Conservation (phyloP, 305 asterid species). For the Fraxinus paxiana region DNA sequence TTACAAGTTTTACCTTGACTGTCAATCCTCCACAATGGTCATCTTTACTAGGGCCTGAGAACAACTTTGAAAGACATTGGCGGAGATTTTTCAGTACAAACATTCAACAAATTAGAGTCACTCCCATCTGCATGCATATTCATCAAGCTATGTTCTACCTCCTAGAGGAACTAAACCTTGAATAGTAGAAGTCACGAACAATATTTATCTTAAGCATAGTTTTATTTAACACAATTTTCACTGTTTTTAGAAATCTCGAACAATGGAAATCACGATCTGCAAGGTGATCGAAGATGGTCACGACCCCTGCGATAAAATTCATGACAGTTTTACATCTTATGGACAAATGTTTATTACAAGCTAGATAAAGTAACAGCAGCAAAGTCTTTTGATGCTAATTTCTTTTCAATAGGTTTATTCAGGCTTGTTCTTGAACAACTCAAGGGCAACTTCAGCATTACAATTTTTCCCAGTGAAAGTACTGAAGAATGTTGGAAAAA, state of each 20-base stretch:
- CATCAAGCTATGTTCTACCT: background rate
- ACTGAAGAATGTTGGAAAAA: conserved; percentile 38
- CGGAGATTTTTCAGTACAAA: too few relatives aligned
- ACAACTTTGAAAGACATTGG: too few relatives aligned
- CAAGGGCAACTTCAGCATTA: conserved; percentile 31
- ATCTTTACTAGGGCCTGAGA: too few relatives aligned
- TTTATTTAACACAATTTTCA: background rate
- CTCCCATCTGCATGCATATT: background rate
- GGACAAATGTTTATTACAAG: background rate
- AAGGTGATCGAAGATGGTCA: background rate
- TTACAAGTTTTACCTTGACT: too few relatives aligned
- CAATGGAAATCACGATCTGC: background rate
- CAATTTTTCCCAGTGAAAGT: conserved; percentile 25
- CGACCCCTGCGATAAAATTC: background rate
- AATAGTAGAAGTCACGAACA: background rate
- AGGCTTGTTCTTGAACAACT: conserved; percentile 26
- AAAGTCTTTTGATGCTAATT: background rate
- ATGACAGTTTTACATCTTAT: background rate
- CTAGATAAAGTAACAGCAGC: background rate
- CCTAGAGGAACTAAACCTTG: background rate
- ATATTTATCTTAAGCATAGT: background rate
- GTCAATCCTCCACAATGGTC: too few relatives aligned
- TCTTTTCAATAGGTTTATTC: background rate
- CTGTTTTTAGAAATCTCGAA: background rate
- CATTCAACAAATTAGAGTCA: too few relatives aligned